phyloP scores from a whole-genome alignment of 257 asterid species.

The Osmanthus fragrans region DNA sequence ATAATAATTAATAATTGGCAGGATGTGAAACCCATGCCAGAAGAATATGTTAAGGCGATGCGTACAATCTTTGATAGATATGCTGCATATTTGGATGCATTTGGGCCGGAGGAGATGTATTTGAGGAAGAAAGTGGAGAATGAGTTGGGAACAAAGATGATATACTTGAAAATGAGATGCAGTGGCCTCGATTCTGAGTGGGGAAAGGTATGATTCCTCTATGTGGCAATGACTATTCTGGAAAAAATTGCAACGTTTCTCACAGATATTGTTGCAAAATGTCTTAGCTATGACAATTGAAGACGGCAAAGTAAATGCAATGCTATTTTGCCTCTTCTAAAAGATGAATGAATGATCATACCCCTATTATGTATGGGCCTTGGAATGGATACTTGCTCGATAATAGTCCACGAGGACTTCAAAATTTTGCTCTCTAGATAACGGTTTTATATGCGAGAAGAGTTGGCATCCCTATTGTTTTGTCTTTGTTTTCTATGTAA shows the following conservation, averaged over 20 bases:
- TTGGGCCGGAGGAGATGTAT: constrained; percentile 81
- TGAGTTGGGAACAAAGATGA: constrained; percentile 86
- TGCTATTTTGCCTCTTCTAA: constrained; percentile 1
- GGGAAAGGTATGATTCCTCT: constrained; percentile 75
- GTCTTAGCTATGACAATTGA: background rate
- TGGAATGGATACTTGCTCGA: background rate
- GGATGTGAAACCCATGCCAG: constrained; percentile 86
- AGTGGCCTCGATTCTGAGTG: constrained; percentile 82
- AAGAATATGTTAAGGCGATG: constrained; percentile 62
- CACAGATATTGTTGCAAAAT: constrained; percentile 8
- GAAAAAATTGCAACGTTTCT: background rate
- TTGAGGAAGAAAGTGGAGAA: constrained; percentile 91
- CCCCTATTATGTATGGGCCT: background rate
- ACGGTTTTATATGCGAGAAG: background rate
- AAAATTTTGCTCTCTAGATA: background rate
- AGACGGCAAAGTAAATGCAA: background rate
- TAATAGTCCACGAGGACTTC: background rate
- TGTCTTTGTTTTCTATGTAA: background rate
- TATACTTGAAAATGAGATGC: constrained; percentile 95
- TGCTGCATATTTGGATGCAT: constrained; percentile 68
- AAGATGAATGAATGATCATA: constrained; percentile 1
- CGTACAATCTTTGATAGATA: constrained; percentile 63
- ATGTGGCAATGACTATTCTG: background rate
- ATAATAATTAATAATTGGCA: constrained; percentile 37
- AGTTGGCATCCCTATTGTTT: constrained; percentile 1